A percentile compares a stretch with the other conserved stretches of the same genome.
phyloP scores from a whole-genome alignment of 2,329 filamentous ascomycete species.

The Phaeoacremonium minimum region DNA sequence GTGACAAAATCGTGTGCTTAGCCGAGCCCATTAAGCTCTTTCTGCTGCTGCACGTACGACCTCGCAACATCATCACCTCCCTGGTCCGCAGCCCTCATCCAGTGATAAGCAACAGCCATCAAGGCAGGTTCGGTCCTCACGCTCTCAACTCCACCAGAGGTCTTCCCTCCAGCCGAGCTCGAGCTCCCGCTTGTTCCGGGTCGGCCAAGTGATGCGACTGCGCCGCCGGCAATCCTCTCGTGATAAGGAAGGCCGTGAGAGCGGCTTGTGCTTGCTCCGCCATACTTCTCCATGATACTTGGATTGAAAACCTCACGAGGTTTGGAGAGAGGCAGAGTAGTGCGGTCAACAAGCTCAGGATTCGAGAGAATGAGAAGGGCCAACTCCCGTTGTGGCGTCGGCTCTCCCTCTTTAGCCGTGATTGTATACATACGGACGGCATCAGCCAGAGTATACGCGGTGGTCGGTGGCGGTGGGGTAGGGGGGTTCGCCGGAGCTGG shows the following conservation, averaged over 20 bases:
- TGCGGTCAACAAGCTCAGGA: slow-evolving; percentile 76
- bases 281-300: slow-evolving; percentile 71
- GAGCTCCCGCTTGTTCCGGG: slow-evolving; percentile 12
- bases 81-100: slow-evolving; percentile 86
- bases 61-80: slow-evolving; percentile 85
- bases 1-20: slow-evolving; percentile 35
- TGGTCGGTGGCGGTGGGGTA: slow-evolving; percentile 43
- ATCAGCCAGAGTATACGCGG: slow-evolving; percentile 69
- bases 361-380: slow-evolving; percentile 91
- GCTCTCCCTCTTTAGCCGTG: slow-evolving; percentile 86
- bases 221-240: slow-evolving; percentile 13
- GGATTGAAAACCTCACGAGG: slow-evolving; percentile 88
- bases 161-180: slow-evolving; percentile 18
- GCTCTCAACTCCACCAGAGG: slow-evolving; percentile 33
- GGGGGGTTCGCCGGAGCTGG: slow-evolving; percentile 28
- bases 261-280: slow-evolving; percentile 30
- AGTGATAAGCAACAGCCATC: slow-evolving; percentile 94
- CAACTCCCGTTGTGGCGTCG: slow-evolving; percentile 86
- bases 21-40: too few species aligned
- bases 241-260: slow-evolving; percentile 16
- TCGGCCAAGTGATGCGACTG: slow-evolving; percentile 10
- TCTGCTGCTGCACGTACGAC: slow-evolving; percentile 76
- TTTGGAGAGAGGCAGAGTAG: slow-evolving; percentile 78
- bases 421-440: slow-evolving; percentile 89
- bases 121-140: slow-evolving; percentile 74